A percentile compares a stretch with the other conserved stretches of the same genome.
Evolutionary conservation across 768 basidiomycete genomes (phyloP).

Genomic region (Pseudohyphozyma bogoriensis): DNA sequence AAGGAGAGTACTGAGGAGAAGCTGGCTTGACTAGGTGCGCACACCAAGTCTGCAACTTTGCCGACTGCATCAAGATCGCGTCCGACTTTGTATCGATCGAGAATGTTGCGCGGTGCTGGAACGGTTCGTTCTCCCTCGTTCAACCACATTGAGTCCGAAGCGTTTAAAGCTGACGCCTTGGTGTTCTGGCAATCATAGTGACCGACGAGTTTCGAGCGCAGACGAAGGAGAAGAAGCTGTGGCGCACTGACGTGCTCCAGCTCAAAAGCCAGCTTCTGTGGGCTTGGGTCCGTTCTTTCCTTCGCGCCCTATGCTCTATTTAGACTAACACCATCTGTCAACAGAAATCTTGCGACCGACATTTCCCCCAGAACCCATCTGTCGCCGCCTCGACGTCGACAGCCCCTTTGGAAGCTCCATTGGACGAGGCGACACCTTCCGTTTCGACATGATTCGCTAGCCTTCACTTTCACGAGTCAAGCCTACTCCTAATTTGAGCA

Average conservation of each 20-base stretch:
- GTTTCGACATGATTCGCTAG: too few relatives aligned
- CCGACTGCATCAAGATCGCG: slow-evolving; percentile 94
- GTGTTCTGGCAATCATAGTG: slow-evolving; percentile 42
- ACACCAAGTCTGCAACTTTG: slow-evolving; percentile 70
- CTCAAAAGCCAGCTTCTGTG: slow-evolving; percentile 90
- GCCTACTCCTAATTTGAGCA: too few relatives aligned
- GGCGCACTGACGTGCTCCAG: slow-evolving; percentile 92
- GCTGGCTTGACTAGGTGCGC: slow-evolving; percentile 35
- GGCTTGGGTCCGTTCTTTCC: slow-evolving; percentile 59
- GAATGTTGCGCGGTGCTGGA: slow-evolving; percentile 76
- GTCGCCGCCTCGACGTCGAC: too few relatives aligned
- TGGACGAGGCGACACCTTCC: too few relatives aligned
- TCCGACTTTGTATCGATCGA: slow-evolving; percentile 91
- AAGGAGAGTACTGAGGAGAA: too few relatives aligned
- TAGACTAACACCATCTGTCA: not conserved
- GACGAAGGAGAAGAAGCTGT: slow-evolving; percentile 64
- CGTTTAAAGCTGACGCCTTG: too few relatives aligned
- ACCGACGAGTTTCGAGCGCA: slow-evolving; percentile 83
- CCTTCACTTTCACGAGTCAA: too few relatives aligned
- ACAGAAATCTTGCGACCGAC: slow-evolving; percentile 1
- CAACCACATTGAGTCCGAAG: too few relatives aligned
- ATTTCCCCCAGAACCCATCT: too few relatives aligned
- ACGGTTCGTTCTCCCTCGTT: slow-evolving; percentile 28
- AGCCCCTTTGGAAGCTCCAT: too few relatives aligned
- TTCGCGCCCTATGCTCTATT: too few relatives aligned